Conservation (phyloP, 257 asterid species). For the Fraxinus americana region DNA sequence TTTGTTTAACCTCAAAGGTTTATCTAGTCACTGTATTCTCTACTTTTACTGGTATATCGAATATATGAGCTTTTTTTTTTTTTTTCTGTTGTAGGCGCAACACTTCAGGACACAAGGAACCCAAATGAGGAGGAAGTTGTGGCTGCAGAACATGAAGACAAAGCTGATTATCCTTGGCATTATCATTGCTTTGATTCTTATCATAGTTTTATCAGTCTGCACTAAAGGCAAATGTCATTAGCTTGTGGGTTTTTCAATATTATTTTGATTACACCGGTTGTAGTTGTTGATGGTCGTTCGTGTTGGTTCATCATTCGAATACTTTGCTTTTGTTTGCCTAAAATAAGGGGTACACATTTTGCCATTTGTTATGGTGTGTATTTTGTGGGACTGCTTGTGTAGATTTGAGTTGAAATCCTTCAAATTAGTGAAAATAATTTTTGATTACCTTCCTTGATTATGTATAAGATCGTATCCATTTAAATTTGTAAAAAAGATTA, state of each 20-base stretch:
- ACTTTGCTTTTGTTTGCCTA: not conserved
- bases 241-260: not conserved
- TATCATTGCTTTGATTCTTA: not conserved
- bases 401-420: not conserved
- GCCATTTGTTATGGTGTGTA: not conserved
- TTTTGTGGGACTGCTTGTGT: not conserved
- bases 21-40: not conserved
- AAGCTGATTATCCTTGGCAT: not conserved
- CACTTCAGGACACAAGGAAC: not conserved
- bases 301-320: not conserved
- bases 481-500: no score
- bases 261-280: not conserved
- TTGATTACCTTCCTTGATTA: no score
- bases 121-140: not conserved
- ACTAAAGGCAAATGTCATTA: not conserved
- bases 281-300: not conserved
- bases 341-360: not conserved
- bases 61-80: not conserved
- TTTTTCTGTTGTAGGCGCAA: not conserved
- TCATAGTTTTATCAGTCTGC: constrained; percentile 5
- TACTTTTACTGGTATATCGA: not conserved
- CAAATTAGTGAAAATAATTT: no score
- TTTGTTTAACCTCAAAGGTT: not conserved
- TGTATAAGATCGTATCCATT: no score
- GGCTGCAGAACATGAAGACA: not conserved